Evolutionary conservation across 345 rosid species (phyloP).

Genomic region (Noccaea caerulescens): DNA sequence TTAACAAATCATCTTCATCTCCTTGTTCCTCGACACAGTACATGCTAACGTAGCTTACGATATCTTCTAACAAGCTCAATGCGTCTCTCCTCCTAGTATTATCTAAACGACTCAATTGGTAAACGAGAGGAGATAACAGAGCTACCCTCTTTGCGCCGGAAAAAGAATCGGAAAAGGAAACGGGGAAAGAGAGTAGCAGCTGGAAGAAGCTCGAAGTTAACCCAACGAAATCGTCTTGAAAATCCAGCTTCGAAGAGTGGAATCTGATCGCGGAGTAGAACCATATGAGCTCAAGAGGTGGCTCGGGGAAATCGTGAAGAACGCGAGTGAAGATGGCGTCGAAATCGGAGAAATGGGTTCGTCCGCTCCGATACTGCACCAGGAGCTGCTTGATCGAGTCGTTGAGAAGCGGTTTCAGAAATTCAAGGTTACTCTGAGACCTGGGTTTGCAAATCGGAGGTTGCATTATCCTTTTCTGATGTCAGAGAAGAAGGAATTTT

Average conservation of each 20-base stretch:
- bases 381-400: constrained; percentile 70
- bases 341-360: constrained; percentile 65
- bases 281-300: constrained; percentile 74
- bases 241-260: constrained; percentile 46
- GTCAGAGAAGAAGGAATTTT: constrained; percentile 18
- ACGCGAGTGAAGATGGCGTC: constrained; percentile 65
- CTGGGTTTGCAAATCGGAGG: constrained; percentile 23
- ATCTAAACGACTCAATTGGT: constrained; percentile 49
- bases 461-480: constrained; percentile 40
- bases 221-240: constrained; percentile 32
- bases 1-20: constrained; percentile 41
- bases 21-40: constrained; percentile 33
- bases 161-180: constrained; percentile 55
- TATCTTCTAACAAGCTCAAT: constrained; percentile 59
- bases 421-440: constrained; percentile 30
- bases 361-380: constrained; percentile 51
- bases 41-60: constrained; percentile 56
- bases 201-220: constrained; percentile 58
- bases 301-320: constrained; percentile 53
- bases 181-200: constrained; percentile 57
- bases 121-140: constrained; percentile 64
- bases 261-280: constrained; percentile 66
- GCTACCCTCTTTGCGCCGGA: constrained; percentile 54
- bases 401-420: constrained; percentile 52
- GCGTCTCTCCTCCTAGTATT: constrained; percentile 45